Evolutionary conservation across 1,284 basidiomycete species (phyloP), one percentile per base, ranked within the genome.

Genomic region (Schizophyllum commune): DNA sequence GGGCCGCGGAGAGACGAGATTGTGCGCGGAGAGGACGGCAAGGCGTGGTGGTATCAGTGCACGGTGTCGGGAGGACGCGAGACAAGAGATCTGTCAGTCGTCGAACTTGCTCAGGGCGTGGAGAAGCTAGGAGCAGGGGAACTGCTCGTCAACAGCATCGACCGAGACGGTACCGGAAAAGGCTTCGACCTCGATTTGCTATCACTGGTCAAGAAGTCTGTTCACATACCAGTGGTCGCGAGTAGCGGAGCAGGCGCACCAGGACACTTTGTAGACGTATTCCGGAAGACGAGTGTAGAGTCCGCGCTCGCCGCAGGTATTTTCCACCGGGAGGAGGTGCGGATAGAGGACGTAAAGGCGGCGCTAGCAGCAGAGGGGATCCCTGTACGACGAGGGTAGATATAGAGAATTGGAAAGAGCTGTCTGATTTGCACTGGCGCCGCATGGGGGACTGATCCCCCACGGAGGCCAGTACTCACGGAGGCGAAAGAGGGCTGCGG

Each of bases 31-130:
- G 89, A 89, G 67, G 76, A 83, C 62, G 89, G 87, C 61, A 88
- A 89, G 72, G 86, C 86, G 55, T 98, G 97, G 95, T 99, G 96
- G 96, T 99, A 99, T 75, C 92, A 95, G 71, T 98, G 96, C 74
- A 99, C 97, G 13, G 91, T 98, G 60, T 92, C 90, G 5, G 96
- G 97, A 56, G 97, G 97, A 17, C 86, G 97, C 51, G 92, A 94
- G 70, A 73, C 81, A 51, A 84, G 95, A n/a, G 87, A 88, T 60
- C 75, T 99, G n/a, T 97, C 97, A 20, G 97, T 90, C 19, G 86
- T 95, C 20, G 89, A 99, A 75, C 85, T 99, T 19, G 94, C 94
- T 1, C 81, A 85, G 58, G 97, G 96, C 21, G 94, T 90, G 19
- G 93, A 97, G 74, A 75, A 75, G 22, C 83, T 99, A 19, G 97